Percentiles rank a stretch among this genome's conserved stretches.
Conservation (phyloP, 192 early-diverging fungal species). For the Coemansia aciculifera region DNA sequence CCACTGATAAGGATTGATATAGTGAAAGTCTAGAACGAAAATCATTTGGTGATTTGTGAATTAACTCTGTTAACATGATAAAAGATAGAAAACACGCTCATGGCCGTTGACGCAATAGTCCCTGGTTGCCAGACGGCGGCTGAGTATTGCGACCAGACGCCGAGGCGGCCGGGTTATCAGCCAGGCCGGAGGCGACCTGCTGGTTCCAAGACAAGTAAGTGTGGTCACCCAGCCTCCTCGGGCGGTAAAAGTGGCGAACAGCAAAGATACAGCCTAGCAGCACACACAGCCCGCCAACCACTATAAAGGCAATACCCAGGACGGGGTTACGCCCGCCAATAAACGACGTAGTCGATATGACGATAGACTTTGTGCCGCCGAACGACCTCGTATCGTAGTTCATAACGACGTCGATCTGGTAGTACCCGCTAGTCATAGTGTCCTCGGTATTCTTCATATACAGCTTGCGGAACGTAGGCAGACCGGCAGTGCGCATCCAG, state of each 20-base stretch:
- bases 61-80: not conserved
- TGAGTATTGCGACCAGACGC: conserved; percentile 23
- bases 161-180: conserved; percentile 21
- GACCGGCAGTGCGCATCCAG: conserved; percentile 96
- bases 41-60: not conserved
- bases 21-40: not conserved
- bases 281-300: conserved; percentile 88
- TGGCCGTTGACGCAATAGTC: conserved; percentile 31
- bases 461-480: conserved; percentile 96
- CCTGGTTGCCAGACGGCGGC: not conserved
- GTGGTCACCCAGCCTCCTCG: conserved; percentile 96
- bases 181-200: conserved; percentile 49
- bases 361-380: conserved; percentile 93
- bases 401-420: conserved; percentile 71
- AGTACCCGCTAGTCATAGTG: conserved; percentile 67
- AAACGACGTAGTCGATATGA: conserved; percentile 91
- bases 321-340: conserved; percentile 97
- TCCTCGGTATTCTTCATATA: conserved; percentile 74
- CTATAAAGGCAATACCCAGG: conserved; percentile 92
- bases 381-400: conserved; percentile 84
- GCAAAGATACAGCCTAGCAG: conserved; percentile 87
- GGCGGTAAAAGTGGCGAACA: conserved; percentile 88
- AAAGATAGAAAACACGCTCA: not conserved
- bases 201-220: conserved; percentile 97
- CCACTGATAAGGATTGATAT: not conserved